Conservation (phyloP, 352 stramenopile genomes). For the Phytophthora ohioensis region DNA sequence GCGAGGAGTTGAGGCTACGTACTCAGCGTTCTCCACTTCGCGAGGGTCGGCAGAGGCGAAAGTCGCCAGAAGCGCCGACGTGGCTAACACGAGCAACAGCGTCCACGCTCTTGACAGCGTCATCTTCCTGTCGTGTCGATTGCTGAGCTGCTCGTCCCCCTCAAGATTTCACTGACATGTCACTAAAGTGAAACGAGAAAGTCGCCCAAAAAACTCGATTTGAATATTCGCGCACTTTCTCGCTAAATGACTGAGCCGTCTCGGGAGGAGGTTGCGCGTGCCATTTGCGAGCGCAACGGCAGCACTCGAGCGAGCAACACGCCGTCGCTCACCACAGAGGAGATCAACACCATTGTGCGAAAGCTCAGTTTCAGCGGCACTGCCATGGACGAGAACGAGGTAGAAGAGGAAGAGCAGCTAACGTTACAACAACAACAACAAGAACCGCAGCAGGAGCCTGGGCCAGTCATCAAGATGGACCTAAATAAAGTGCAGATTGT, state of each 20-base stretch:
- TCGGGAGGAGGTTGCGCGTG: slow-evolving; percentile 30
- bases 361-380: slow-evolving; percentile 77
- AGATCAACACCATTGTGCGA: slow-evolving; percentile 39
- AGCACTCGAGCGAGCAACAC: slow-evolving; percentile 21
- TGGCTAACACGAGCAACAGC: slow-evolving; percentile 40
- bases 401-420: slow-evolving; percentile 14
- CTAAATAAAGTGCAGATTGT: slow-evolving; percentile 59
- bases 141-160: neutral
- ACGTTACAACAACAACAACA: neutral
- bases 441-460: slow-evolving; percentile 26
- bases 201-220: slow-evolving; percentile 12
- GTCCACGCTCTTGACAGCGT: slow-evolving; percentile 16
- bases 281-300: slow-evolving; percentile 34
- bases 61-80: slow-evolving; percentile 44
- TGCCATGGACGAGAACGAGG: slow-evolving; percentile 40
- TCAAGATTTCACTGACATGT: slow-evolving; percentile 19
- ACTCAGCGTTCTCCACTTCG: slow-evolving; percentile 74
- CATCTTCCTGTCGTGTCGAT: slow-evolving; percentile 14
- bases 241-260: slow-evolving; percentile 12
- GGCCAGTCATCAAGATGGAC: slow-evolving; percentile 17
- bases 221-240: slow-evolving; percentile 27
- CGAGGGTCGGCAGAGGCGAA: slow-evolving; percentile 53
- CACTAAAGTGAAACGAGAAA: neutral
- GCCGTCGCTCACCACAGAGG: slow-evolving; percentile 21
- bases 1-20: slow-evolving; percentile 19